phyloP scores from a whole-genome alignment of 192 early-diverging fungal genomes.

The Backusella parvicylindrica region DNA sequence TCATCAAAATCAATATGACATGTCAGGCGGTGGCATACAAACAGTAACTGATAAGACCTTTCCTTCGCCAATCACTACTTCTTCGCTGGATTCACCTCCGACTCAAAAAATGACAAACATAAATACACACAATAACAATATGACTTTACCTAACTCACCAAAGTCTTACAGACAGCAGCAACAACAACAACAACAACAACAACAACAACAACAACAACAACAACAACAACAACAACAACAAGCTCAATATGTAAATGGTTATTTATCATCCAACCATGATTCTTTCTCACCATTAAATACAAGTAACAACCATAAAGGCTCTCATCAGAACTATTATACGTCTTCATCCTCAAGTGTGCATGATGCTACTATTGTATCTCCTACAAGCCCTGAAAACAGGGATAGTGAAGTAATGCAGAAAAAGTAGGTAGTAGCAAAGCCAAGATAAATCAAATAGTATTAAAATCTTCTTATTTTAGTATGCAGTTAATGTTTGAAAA shows the following conservation, averaged over 20 bases:
- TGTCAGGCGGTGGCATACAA: not conserved
- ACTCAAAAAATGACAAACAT: slow-evolving; percentile 6
- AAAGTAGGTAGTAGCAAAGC: slow-evolving; percentile 10
- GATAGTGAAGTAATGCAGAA: slow-evolving; percentile 15
- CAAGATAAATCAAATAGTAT: not conserved
- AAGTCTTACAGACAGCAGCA: not conserved
- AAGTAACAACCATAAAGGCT: not conserved
- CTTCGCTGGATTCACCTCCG: slow-evolving; percentile 24
- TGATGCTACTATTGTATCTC: slow-evolving; percentile 13
- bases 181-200: slow-evolving; percentile 4
- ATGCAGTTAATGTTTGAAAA: slow-evolving; percentile 64
- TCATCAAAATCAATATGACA: slow-evolving; percentile 10
- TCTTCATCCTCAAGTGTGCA: not conserved
- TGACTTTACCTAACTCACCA: not conserved
- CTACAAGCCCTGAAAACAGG: slow-evolving; percentile 12
- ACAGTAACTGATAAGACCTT: slow-evolving; percentile 10
- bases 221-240: slow-evolving; percentile 3
- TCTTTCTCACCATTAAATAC: not conserved
- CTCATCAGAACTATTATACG: not conserved
- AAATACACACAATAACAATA: not conserved
- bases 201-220: not conserved
- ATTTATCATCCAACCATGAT: not conserved
- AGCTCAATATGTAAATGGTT: not conserved
- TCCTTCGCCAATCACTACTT: slow-evolving; percentile 23
- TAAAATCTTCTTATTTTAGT: slow-evolving; percentile 12